Conservation (phyloP, 352 stramenopile genomes). For the Phytophthora hibernalis region DNA sequence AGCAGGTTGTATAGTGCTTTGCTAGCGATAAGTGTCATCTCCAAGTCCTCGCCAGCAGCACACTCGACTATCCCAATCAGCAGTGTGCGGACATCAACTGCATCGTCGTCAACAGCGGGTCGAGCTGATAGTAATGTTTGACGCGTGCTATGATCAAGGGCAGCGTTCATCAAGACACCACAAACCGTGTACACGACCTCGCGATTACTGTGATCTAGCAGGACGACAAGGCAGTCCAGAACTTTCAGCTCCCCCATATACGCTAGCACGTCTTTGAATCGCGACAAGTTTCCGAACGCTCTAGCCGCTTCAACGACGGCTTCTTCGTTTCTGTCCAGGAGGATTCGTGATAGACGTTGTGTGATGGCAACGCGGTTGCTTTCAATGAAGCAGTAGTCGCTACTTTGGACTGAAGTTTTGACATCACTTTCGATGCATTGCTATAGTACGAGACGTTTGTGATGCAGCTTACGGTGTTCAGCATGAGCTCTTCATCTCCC, state of each 20-base stretch:
- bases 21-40: conserved; percentile 79
- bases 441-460: conserved; percentile 91
- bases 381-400: conserved; percentile 49
- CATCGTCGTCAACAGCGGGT: conserved; percentile 24
- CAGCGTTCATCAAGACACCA: conserved; percentile 88
- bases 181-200: conserved; percentile 85
- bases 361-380: conserved; percentile 52
- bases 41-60: conserved; percentile 63
- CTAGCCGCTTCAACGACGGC: conserved; percentile 82
- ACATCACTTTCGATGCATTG: neutral
- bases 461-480: conserved; percentile 89
- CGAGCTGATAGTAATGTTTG: conserved; percentile 40
- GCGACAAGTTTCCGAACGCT: conserved; percentile 87
- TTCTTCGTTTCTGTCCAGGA: conserved; percentile 82
- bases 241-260: conserved; percentile 65
- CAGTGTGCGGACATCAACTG: conserved; percentile 47
- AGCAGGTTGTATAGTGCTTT: conserved; percentile 90
- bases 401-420: neutral
- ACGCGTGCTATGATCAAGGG: conserved; percentile 56
- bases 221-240: conserved; percentile 71
- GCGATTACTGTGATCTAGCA: conserved; percentile 80
- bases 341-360: conserved; percentile 49
- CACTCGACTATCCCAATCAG: conserved; percentile 65
- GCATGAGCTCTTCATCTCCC: conserved; percentile 83
- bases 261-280: conserved; percentile 71